phyloP scores from a whole-genome alignment of 1,284 basidiomycete species.

The Malassezia psittaci region DNA sequence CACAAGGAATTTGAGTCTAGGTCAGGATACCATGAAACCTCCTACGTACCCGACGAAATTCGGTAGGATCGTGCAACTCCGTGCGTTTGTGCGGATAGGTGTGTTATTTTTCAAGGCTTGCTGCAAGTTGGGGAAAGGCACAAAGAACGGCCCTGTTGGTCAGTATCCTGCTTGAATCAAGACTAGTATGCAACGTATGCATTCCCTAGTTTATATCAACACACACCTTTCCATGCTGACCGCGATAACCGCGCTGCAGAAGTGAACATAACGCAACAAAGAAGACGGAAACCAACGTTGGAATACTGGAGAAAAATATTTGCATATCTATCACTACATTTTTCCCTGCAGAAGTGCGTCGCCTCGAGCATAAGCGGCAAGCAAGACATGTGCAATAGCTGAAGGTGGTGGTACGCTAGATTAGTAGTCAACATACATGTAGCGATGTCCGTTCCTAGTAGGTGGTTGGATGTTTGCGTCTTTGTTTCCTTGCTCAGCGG shows the following conservation, averaged over 20 bases:
- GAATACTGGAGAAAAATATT: neutral
- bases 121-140: constrained; percentile 79
- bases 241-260: constrained; percentile 10
- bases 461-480: neutral
- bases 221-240: constrained; percentile 24
- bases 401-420: constrained; percentile 8
- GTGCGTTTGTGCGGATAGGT: constrained; percentile 77
- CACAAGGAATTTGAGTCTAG: constrained; percentile 66
- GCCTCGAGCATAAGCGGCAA: constrained; percentile 1
- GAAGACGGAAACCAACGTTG: neutral
- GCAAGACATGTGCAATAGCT: constrained; percentile 9
- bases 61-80: constrained; percentile 84
- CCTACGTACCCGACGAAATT: constrained; percentile 42
- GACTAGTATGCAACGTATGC: neutral
- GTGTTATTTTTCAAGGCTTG: constrained; percentile 72
- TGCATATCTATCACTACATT: constrained; percentile 1
- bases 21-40: neutral
- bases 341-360: neutral
- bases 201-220: neutral
- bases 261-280: constrained; percentile 10
- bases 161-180: neutral
- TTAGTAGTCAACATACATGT: constrained; percentile 8
- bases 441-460: neutral
- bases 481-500: constrained; percentile 25
- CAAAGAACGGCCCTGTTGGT: constrained; percentile 70